Evolutionary conservation across 2,329 filamentous ascomycete species (phyloP), one percentile per base, ranked within the genome.

Genomic region (Davidsoniella virescens): DNA sequence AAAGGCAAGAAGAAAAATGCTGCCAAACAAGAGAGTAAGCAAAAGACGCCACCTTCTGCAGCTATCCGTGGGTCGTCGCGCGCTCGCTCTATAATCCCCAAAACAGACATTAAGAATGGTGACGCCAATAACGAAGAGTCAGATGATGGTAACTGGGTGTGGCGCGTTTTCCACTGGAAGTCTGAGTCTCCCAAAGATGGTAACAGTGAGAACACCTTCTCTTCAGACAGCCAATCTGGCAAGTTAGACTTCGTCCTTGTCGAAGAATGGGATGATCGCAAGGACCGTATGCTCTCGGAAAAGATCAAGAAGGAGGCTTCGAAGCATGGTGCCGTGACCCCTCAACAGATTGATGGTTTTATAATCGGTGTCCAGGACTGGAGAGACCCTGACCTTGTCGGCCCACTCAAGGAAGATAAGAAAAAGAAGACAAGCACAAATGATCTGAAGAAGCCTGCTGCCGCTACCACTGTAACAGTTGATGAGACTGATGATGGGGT

Each of bases 291-390:
- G 26, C 25, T 45, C 9, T 45, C 43, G 4, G 57, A 63, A 45
- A 64, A 67, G 53, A 62, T 63, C 12, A 64, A 63, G 51, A 62
- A 61, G 50, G 50, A 54, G 55, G 45, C 54, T 62, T 52, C 55
- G 44, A 60, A 57, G 43, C 59, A 56, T n/a, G 51, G 46, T 7
- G 50, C 60, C 2, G 63, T 68, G 44, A 47, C 46, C 20, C 7
- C 36, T 3, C 17, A 39, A n/a, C 14, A 48, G 18, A 48, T 48
- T 25, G 81, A 87, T 61, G 76, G 73, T 51, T 90, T 88, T 60
- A 73, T 84, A 42, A 88, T 90, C 58, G 85, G 84, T n/a, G 78
- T 87, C 10, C 83, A 92, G 56, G 85, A 92, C 60, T 90, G 85
- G 85, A 75, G 84, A 56, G 85, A 92, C 61, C 82, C 84, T 5